Conservation (phyloP, 139 green algal genomes). For the Tetratostichococcus sp. region DNA sequence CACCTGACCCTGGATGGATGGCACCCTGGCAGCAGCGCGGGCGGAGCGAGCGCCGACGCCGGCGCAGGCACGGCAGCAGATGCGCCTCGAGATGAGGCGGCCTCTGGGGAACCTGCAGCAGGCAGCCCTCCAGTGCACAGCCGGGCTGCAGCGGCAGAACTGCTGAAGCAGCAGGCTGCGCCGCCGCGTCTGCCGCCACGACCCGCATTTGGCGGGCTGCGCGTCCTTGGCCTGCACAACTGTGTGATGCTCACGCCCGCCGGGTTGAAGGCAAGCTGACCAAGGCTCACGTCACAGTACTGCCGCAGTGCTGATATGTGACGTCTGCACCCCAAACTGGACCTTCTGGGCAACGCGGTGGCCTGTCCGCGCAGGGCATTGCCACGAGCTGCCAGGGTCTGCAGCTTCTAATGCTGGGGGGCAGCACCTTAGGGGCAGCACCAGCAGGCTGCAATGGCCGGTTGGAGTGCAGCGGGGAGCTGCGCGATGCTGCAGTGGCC, state of each 20-base stretch:
- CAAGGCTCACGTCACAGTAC: too few relatives aligned
- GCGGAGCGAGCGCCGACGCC: too few relatives aligned
- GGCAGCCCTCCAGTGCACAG: too few relatives aligned
- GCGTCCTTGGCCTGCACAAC: conserved; percentile 55
- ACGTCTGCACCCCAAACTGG: too few relatives aligned
- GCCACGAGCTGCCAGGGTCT: conserved; percentile 42
- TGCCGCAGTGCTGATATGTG: too few relatives aligned
- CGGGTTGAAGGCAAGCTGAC: conserved; percentile 20
- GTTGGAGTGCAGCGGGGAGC: neutral
- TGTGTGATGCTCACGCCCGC: conserved; percentile 24
- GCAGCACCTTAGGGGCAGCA: conserved; percentile 20
- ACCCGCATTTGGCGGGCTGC: conserved; percentile 8
- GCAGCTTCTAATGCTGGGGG: conserved; percentile 55
- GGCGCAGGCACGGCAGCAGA: too few relatives aligned
- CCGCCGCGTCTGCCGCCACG: neutral
- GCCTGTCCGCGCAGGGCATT: conserved; percentile 8
- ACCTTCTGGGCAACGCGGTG: too few relatives aligned
- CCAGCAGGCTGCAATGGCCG: too few relatives aligned
- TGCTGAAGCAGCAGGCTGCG: too few relatives aligned
- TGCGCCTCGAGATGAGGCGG: too few relatives aligned
- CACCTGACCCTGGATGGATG: conserved; percentile 24
- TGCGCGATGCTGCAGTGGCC: neutral
- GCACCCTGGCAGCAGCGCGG: neutral
- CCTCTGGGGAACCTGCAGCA: too few relatives aligned
- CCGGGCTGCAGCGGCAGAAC: too few relatives aligned